Evolutionary conservation across 257 asterid species (phyloP).

Genomic region (Eucommia ulmoides): DNA sequence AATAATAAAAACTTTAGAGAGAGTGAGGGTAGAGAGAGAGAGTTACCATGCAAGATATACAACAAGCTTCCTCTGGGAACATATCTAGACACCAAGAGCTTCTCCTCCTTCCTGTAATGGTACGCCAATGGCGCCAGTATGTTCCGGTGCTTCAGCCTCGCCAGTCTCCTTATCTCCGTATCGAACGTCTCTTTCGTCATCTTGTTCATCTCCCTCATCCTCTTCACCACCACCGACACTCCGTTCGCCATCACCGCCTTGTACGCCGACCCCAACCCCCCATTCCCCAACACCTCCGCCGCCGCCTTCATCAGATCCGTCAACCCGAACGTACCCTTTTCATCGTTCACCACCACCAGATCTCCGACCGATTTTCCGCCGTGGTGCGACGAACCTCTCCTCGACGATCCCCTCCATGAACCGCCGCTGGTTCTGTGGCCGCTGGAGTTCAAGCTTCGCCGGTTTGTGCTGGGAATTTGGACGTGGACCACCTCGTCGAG

Average conservation of each 20-base stretch:
- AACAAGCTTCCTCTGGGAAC: conserved; percentile 52
- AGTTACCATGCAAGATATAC: conserved; percentile 57
- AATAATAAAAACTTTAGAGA: too few relatives aligned
- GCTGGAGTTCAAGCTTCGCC: conserved; percentile 20
- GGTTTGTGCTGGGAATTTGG: conserved; percentile 22
- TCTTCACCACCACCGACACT: conserved; percentile 71
- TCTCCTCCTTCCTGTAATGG: conserved; percentile 63
- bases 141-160: conserved; percentile 46
- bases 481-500: conserved; percentile 33
- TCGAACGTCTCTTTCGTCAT: conserved; percentile 57
- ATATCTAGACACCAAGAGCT: conserved; percentile 52
- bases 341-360: conserved; percentile 58
- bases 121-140: conserved; percentile 62
- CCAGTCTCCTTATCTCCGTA: conserved; percentile 50
- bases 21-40: not conserved
- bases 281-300: conserved; percentile 87
- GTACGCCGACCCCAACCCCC: conserved; percentile 77
- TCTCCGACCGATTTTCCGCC: conserved; percentile 24
- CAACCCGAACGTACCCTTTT: conserved; percentile 53
- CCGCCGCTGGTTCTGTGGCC: conserved; percentile 21
- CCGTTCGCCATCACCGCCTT: conserved; percentile 66
- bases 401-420: not conserved
- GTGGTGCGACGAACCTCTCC: conserved; percentile 25
- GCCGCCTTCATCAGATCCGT: conserved; percentile 95
- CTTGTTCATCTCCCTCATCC: conserved; percentile 62